Evolutionary conservation across 495 filamentous ascomycete species (phyloP), one percentile per base, ranked within the genome.

Genomic region (Trichoderma erinaceum): DNA sequence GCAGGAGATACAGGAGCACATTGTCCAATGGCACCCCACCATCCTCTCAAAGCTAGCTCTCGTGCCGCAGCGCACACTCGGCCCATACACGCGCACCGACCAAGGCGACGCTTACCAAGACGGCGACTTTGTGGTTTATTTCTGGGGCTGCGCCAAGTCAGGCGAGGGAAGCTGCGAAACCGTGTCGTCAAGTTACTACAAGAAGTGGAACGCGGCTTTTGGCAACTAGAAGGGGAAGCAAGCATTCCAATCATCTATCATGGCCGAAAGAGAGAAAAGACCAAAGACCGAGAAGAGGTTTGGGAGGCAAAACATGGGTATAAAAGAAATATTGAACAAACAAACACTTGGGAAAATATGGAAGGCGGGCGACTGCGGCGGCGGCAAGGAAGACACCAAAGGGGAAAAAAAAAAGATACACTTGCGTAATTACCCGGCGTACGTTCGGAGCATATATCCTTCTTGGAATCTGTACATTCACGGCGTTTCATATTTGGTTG

Each of bases 1-100:
- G 46, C 61, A 15, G n/a, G 35, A 7, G 66, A 70, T 71, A 4
- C 70, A 94, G 90, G 91, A 94, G 77, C 91, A 93, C 73, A 91
- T 97, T 68, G 86, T 94, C 41, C 95, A 97, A 82, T 99, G 96
- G 96, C 96, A 99, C 75, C 93, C 95, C n/a, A 99, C 95, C 0
- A 92, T 98, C 66, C 84, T 99, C 23, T 90, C 93, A 25, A 92
- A 92, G 72, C 78, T 97, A 67, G 93, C 90, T 1, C 79, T 99
- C 15, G 79, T 99, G 23, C 92, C 92, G 4, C 94, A 98, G 78
- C 84, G 87, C 23, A 79, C 83, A 46, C 77, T 99, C 72, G 96
- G 96, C 75, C 82, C 92, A 4, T 97, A 96, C 75, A 76, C 74
- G 61, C 76, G 75, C 41, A 72, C 61, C 27, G 70, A 71, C 10